These are phyloP conservation scores for Galium porrigens DNA, from an alignment of 305 asterid species.

Conservation along the genomic window DNA sequence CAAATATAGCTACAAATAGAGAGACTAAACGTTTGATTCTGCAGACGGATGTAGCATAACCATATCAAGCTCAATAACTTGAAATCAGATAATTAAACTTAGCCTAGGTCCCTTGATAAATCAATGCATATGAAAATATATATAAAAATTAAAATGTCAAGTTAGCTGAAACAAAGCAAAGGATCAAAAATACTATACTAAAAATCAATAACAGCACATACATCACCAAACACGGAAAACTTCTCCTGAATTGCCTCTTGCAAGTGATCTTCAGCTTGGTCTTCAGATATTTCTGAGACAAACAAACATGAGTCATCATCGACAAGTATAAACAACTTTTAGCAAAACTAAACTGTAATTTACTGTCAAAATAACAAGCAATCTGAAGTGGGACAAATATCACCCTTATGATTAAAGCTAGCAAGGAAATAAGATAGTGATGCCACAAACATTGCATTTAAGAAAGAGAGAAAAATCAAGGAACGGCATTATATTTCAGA, in stretches of 20 bases:
- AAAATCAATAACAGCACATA: conserved; percentile 19
- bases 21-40: no score
- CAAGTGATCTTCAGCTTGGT: conserved; percentile 91
- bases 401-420: neutral
- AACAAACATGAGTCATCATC: conserved; percentile 17
- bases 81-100: no score
- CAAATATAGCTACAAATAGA: no score
- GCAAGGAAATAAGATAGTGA: neutral
- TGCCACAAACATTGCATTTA: neutral
- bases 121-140: neutral
- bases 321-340: conserved; percentile 6
- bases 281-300: conserved; percentile 83
- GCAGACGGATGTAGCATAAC: no score
- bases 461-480: neutral
- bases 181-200: conserved; percentile 11
- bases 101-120: neutral
- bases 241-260: conserved; percentile 96
- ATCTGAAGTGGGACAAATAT: conserved; percentile 5
- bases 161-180: conserved; percentile 16
- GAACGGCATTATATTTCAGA: neutral
- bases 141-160: neutral
- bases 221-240: conserved; percentile 92
- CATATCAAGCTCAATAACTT: no score
- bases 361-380: no score
- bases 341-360: neutral